A percentile compares a stretch with the other conserved stretches of the same genome.
Evolutionary conservation across 306 rosid species (phyloP).

Genomic region (Quercus ilex): DNA sequence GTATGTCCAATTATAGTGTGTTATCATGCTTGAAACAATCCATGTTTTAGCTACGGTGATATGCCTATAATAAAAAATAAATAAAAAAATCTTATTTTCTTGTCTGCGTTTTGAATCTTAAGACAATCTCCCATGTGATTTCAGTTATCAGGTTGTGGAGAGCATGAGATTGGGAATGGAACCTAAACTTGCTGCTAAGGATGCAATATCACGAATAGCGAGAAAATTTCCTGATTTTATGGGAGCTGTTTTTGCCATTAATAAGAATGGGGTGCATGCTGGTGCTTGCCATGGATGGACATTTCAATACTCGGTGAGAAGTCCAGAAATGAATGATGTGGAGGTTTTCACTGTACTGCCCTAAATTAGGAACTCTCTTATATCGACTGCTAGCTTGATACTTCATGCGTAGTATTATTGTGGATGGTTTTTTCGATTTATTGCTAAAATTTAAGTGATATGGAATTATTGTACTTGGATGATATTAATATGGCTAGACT

Average conservation of each 20-base stretch:
- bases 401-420: background rate
- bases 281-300: conserved; percentile 98
- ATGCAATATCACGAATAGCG: conserved; percentile 72
- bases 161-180: conserved; percentile 93
- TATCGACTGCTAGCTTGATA: background rate
- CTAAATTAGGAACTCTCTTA: conserved; percentile 5
- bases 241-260: conserved; percentile 83
- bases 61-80: background rate
- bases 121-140: conserved; percentile 18
- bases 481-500: background rate
- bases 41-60: background rate
- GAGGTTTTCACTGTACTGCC: conserved; percentile 80
- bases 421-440: background rate
- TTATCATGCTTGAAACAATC: background rate
- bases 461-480: background rate
- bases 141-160: conserved; percentile 96
- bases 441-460: background rate
- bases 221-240: conserved; percentile 68
- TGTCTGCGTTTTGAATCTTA: conserved; percentile 1
- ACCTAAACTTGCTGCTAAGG: conserved; percentile 73
- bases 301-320: conserved; percentile 80
- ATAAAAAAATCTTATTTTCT: background rate
- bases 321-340: conserved; percentile 66
- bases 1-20: background rate
- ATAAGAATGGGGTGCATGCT: conserved; percentile 70